Conservation (phyloP, 441 rosid genomes). For the Erodium chrysanthum region DNA sequence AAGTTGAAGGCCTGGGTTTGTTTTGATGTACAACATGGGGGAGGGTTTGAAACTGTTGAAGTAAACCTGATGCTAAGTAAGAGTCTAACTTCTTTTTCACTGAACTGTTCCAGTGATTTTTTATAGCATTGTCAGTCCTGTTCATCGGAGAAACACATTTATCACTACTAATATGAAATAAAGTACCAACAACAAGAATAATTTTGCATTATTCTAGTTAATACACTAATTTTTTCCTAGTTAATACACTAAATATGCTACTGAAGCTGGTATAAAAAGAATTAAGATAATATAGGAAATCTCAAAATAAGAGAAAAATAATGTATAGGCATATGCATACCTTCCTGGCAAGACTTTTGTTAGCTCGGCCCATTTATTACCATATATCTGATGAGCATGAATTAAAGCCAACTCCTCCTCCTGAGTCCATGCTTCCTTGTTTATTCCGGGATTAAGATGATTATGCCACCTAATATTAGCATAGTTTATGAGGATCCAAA, state of each 20-base stretch:
- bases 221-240: not conserved
- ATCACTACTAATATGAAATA: not conserved
- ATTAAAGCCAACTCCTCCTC: constrained; percentile 91
- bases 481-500: not conserved
- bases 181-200: not conserved
- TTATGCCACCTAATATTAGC: constrained; percentile 65
- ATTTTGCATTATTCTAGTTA: not conserved
- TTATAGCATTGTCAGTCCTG: constrained; percentile 99
- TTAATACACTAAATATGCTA: not conserved
- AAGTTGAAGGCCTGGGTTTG: constrained; percentile 44
- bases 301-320: constrained; percentile 10
- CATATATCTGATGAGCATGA: constrained; percentile 91
- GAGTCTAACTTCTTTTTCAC: constrained; percentile 93
- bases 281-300: not conserved
- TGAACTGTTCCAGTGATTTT: constrained; percentile 99
- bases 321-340: constrained; percentile 30
- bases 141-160: constrained; percentile 23
- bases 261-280: not conserved
- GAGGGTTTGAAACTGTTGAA: constrained; percentile 61
- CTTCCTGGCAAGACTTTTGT: constrained; percentile 97
- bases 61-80: constrained; percentile 72
- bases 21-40: constrained; percentile 50
- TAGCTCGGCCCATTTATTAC: constrained; percentile 98
- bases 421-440: constrained; percentile 98
- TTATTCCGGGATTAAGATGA: constrained; percentile 92